Evolutionary conservation across 352 stramenopile genomes (phyloP), one percentile per base, ranked within the genome.

Genomic region (Pythium angustatum): DNA sequence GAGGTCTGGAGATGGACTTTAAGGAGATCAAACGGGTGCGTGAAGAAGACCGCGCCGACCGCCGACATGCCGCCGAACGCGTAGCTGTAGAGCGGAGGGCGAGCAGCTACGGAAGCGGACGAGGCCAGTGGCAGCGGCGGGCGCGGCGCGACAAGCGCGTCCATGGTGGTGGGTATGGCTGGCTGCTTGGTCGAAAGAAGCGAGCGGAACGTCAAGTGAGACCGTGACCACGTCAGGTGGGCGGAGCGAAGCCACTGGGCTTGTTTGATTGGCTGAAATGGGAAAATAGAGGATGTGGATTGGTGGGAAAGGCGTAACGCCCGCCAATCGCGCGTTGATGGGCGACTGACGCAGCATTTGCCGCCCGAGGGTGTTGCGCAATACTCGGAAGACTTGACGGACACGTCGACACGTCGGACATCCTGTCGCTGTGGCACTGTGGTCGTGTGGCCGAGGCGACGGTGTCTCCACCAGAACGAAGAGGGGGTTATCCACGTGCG

Each of bases 1-100:
- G 81, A 88, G 52, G 85, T 94, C 69, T 94, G 85, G 50, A 92
- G 59, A 34, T 91, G 85, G 24, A 94, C 83, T 47, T 94, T 94
- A 50, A 94, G 73, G 56, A 94, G 59, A 63, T 94, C 85, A 56
- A 94, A 92, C 62, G 83, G 83, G 62, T 94, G 85, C 53, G 85
- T 94, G 73, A 94, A 94, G 76, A 91, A 92, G 51, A 91, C 85
- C 53, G 85, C 83, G 38, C 83, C 81, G 5, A 94, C 84, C n/a
- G 85, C 83, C 48, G 85, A 88, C 36, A 88, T 45, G n/a, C 85
- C 85, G 33, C 85, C 85, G 63, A 94, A 90, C 33, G 62, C 53
- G 69, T 92, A 94, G 68, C 83, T 90, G 66, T 72, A 76, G 15
- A 87, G 66, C 41, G 85, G 83, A 26, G 81, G 76, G 22, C 62